phyloP scores from a whole-genome alignment of 805 yeast genomes.

The Candida awuae region DNA sequence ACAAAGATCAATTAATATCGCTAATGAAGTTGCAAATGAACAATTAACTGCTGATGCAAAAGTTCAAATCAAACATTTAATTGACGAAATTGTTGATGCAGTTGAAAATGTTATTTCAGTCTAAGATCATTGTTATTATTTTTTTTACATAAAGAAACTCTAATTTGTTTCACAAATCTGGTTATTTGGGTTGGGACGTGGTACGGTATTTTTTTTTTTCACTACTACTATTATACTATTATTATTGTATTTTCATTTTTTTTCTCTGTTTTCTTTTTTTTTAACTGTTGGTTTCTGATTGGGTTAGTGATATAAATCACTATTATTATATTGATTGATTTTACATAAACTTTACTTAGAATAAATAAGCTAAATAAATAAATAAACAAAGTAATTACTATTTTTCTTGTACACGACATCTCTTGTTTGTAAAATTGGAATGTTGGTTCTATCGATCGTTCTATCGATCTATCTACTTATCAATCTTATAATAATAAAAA shows the following conservation, averaged over 20 bases:
- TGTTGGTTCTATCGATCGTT: no score
- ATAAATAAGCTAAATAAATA: no score
- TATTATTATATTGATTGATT: no score
- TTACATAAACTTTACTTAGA: no score
- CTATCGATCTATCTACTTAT: no score
- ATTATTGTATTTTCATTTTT: neutral
- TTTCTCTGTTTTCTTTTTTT: slow-evolving; percentile 3
- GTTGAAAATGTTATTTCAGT: slow-evolving; percentile 10
- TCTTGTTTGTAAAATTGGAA: no score
- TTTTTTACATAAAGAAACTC: neutral
- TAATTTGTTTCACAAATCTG: neutral
- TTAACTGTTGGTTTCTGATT: no score
- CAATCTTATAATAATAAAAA: neutral
- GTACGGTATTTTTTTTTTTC: neutral
- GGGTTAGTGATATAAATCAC: no score
- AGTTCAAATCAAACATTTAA: slow-evolving; percentile 17
- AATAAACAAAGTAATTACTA: no score
- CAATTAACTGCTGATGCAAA: slow-evolving; percentile 17
- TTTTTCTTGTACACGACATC: no score
- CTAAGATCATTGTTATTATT: neutral
- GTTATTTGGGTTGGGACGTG: neutral
- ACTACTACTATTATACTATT: no score
- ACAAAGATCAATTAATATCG: slow-evolving; percentile 17
- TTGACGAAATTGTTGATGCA: slow-evolving; percentile 18
- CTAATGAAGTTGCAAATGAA: slow-evolving; percentile 15